Base-by-base conservation (phyloP, 106 monocot genomes). In the Allium cepa region DNA sequence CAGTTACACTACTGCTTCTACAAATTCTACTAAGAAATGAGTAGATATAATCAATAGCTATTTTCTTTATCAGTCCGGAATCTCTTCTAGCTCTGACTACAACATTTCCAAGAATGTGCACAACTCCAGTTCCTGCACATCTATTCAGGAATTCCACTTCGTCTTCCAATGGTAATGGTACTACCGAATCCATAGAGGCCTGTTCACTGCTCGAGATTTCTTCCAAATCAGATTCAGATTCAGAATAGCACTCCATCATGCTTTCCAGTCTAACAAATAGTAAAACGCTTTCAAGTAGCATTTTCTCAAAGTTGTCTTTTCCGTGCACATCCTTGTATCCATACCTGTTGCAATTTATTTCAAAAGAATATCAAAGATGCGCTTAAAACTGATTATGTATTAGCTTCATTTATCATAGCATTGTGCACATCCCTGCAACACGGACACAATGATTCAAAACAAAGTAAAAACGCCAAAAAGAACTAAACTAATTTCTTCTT, bases 91-190 rank as follows among this genome's bases (percentile, higher is more conserved):
- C 85, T 65, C 79, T 83, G 58, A 96, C 73, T 14, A 91, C 71
- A 0, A 91, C 91, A 68, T 96, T 88, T 22, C 95, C 95, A 22
- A 91, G 70, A 17, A 96, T 91, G 67, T 96, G 95, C 70, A 96
- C 95, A 57, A 91, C 87, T 16, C 94, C 94, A 4, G 90, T 76
- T 17, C 90, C 87, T 66, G 75, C 80, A 59, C 91, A 88, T 67
- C 52, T 46, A 69, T 84, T 91, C 76, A 96, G 67, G 75, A 85
- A 96, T 45, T 88, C 91, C 50, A 85, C 9, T 59, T 91, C 95
- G 8, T 86, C 95, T 8, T 69, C 79, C 14, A 63, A 11, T 15
- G 53, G 0, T 57, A 63, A 11, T 15, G 53, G 0, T 57, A 68
- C 9, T 4, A 61, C 7, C 1, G 73, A 71, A 17, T 47, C 63